phyloP scores from a whole-genome alignment of 2,329 filamentous ascomycete genomes.

The Geoglossum cookeanum region DNA sequence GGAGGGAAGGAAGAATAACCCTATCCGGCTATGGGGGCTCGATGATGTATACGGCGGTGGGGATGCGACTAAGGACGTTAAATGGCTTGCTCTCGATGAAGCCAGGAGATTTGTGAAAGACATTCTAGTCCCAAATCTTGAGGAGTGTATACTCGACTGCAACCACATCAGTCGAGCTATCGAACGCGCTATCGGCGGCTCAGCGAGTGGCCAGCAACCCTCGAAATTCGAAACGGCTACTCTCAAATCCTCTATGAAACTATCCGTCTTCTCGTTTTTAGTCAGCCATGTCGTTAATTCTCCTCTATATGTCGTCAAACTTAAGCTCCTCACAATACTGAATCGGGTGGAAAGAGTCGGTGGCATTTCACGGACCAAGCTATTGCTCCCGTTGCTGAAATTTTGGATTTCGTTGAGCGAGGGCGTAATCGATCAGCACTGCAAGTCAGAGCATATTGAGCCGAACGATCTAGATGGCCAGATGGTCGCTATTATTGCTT shows the following conservation, averaged over 20 bases:
- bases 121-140: conserved; percentile 53
- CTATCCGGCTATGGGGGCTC: conserved; percentile 35
- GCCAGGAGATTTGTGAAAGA: conserved; percentile 41
- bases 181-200: conserved; percentile 37
- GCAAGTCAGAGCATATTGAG: conserved; percentile 28
- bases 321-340: conserved; percentile 50
- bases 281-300: conserved; percentile 52
- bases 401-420: conserved; percentile 43
- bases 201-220: conserved; percentile 17
- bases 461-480: conserved; percentile 30
- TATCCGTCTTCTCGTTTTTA: conserved; percentile 50
- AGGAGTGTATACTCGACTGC: conserved; percentile 71
- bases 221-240: conserved; percentile 26
- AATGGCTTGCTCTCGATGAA: conserved; percentile 40
- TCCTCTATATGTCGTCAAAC: conserved; percentile 49
- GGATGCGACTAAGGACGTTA: conserved; percentile 26
- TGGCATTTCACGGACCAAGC: conserved; percentile 50
- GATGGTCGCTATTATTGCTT: conserved; percentile 32
- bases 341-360: conserved; percentile 55
- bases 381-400: conserved; percentile 56
- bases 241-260: conserved; percentile 41
- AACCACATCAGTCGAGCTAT: conserved; percentile 49
- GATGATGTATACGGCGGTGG: conserved; percentile 43
- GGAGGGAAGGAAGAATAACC: conserved; percentile 15
- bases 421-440: conserved; percentile 31